A percentile compares a stretch with the other conserved stretches of the same genome.
These are phyloP conservation scores for Sapria himalayana DNA, from an alignment of 345 rosid genomes.

Conservation along the genomic window DNA sequence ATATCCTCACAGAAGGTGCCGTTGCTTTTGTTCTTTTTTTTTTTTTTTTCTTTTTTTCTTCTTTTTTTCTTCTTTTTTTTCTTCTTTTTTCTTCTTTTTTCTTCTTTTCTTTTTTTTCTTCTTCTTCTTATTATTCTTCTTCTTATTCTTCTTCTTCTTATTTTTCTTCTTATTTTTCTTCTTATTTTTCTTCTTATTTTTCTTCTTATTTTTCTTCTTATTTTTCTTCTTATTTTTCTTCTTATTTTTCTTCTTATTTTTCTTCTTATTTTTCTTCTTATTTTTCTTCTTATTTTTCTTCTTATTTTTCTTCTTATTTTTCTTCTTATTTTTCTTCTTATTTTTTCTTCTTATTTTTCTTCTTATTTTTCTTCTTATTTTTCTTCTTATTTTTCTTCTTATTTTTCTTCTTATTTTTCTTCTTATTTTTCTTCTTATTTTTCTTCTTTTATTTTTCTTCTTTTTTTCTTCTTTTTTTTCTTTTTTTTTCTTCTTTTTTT, in stretches of 20 bases:
- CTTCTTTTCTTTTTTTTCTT: constrained; percentile 4
- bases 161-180: constrained; percentile 6
- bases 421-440: constrained; percentile 3
- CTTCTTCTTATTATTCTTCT: constrained; percentile 1
- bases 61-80: constrained; percentile 2
- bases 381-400: constrained; percentile 1
- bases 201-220: constrained; percentile 4
- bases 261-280: constrained; percentile 6
- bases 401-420: constrained; percentile 5
- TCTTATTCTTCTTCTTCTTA: constrained; percentile 1
- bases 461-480: constrained; percentile 2
- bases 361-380: constrained; percentile 6
- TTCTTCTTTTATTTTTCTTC: constrained; percentile 5
- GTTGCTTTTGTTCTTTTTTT: constrained; percentile 5
- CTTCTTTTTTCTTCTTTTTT: constrained; percentile 2
- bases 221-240: constrained; percentile 4
- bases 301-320: constrained; percentile 4
- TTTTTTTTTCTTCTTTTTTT: constrained; percentile 2
- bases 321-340: constrained; percentile 2
- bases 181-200: constrained; percentile 2
- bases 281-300: constrained; percentile 1
- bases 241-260: constrained; percentile 1
- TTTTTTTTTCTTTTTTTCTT: constrained; percentile 3
- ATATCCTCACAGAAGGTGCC: constrained; percentile 66
- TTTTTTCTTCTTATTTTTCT: constrained; percentile 2